Evolutionary conservation across 31 red algal species (phyloP), one percentile per base, ranked within the genome.

Genomic region (Porphyra umbilicalis): DNA sequence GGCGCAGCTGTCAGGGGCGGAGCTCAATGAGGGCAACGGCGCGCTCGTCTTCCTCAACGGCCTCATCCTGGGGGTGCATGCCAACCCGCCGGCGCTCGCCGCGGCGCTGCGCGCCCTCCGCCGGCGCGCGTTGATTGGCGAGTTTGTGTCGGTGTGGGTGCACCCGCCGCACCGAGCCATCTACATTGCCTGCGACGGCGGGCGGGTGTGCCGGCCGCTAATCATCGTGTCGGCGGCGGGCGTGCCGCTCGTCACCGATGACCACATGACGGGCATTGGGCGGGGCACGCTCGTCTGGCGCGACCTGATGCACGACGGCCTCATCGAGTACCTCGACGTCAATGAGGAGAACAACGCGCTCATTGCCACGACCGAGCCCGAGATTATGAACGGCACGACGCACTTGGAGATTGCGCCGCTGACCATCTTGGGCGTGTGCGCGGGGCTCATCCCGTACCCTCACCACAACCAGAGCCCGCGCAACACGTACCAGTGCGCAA

Each of bases 401-500:
- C 97, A 99, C 83, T 33, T 99, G 32, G 97, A 99, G 83, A 99
- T 99, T 71, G 92, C 93, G 9, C 97, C 97, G 57, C 85, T 88
- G 85, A 90, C 93, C 32, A 95, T 99, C 76, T 81, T 99, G 9
- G 97, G 97, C 38, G 93, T 93, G 10, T 95, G 93, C 79, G 97
- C 97, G 14, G 97, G 97, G 29, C 86, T 99, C 20, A 99, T 99
- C 71, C 97, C 97, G 37, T 99, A 92, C 82, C 93, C 97, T n/a
- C 91, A 99, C 85, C 97, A 99, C 82, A 99, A 99, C 79, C 97
- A 99, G 79, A 94, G 91, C 42, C 97, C 97, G n/a, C 90, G 97
- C 77, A 99, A 99, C 85, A 99, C 97, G 6, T 99, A 99, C 77
- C 97, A 99, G 84, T 99, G 97, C 80, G 97, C 97, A 35, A 99